These are phyloP conservation scores for Penicillium psychrofluorescens DNA, from an alignment of 495 filamentous ascomycete species.

Conservation along the genomic window DNA sequence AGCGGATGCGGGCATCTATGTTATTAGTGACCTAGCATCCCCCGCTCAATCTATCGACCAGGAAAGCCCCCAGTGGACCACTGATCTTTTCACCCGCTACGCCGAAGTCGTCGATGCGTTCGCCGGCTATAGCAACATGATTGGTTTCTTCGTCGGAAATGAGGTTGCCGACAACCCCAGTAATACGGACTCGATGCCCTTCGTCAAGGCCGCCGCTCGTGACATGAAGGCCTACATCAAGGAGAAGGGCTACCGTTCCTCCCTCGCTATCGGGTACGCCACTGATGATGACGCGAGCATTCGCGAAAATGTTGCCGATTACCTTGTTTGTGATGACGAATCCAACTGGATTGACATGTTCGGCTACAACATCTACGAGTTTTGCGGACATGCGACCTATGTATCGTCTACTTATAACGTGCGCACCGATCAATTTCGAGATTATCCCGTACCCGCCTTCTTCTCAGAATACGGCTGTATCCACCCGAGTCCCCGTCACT, in stretches of 20 bases:
- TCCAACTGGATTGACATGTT: slow-evolving; percentile 81
- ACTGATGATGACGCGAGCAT: slow-evolving; percentile 85
- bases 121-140: slow-evolving; percentile 72
- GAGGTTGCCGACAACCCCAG: slow-evolving; percentile 82
- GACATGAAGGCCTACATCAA: slow-evolving; percentile 94
- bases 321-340: slow-evolving; percentile 82
- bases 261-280: slow-evolving; percentile 86
- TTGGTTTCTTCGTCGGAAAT: slow-evolving; percentile 98
- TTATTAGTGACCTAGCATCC: slow-evolving; percentile 83
- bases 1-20: slow-evolving; percentile 88
- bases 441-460: slow-evolving; percentile 89
- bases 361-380: slow-evolving; percentile 99
- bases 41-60: slow-evolving; percentile 79
- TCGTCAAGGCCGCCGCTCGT: slow-evolving; percentile 94
- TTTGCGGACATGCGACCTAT: slow-evolving; percentile 82
- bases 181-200: slow-evolving; percentile 84
- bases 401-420: slow-evolving; percentile 67
- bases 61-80: slow-evolving; percentile 68
- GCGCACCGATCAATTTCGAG: slow-evolving; percentile 73
- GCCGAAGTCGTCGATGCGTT: slow-evolving; percentile 79
- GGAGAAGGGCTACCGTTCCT: slow-evolving; percentile 58
- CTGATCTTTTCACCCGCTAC: slow-evolving; percentile 72
- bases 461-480: slow-evolving; percentile 99
- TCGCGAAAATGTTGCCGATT: slow-evolving; percentile 69
- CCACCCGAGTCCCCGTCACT: slow-evolving; percentile 63